Percentiles rank a stretch among this genome's conserved stretches.
phyloP scores from a whole-genome alignment of 2,329 filamentous ascomycete genomes.

The Fusarium temperatum region DNA sequence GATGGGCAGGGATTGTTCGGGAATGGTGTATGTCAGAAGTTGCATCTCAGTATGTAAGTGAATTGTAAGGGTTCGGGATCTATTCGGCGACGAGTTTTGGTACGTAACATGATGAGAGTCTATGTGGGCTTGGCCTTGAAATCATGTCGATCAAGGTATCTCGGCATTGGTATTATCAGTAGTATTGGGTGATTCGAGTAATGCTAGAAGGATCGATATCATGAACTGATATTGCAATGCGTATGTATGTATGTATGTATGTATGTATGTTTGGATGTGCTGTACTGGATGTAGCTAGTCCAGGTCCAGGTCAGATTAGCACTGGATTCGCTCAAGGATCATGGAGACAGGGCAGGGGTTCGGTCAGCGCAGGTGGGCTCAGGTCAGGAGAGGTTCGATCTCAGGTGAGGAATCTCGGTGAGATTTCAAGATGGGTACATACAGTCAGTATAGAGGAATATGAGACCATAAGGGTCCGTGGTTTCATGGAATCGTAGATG shows the following conservation, averaged over 20 bases:
- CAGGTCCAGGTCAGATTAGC: constrained; percentile 16
- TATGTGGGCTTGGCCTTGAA: constrained; percentile 10
- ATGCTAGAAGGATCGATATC: constrained; percentile 10
- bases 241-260: not conserved
- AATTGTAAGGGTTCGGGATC: constrained; percentile 7
- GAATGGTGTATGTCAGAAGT: constrained; percentile 9
- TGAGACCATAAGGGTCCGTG: constrained; percentile 32
- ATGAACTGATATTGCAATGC: constrained; percentile 28
- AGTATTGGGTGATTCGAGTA: not conserved
- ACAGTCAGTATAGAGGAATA: constrained; percentile 2
- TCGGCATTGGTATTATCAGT: not conserved
- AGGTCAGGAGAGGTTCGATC: constrained; percentile 33
- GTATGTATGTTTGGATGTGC: not conserved
- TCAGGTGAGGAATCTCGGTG: constrained; percentile 42
- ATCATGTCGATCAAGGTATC: constrained; percentile 6
- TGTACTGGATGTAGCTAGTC: not conserved
- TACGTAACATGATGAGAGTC: constrained; percentile 15
- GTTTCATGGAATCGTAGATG: not conserved
- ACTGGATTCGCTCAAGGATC: constrained; percentile 29
- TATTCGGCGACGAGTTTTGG: constrained; percentile 14
- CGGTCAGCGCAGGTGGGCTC: constrained; percentile 34
- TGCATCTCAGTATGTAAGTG: constrained; percentile 20
- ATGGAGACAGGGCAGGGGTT: constrained; percentile 23
- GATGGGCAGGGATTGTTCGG: constrained; percentile 37
- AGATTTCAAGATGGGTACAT: constrained; percentile 21